Evolutionary conservation across 768 basidiomycete genomes (phyloP).

Genomic region (Phaffia tasmanica): DNA sequence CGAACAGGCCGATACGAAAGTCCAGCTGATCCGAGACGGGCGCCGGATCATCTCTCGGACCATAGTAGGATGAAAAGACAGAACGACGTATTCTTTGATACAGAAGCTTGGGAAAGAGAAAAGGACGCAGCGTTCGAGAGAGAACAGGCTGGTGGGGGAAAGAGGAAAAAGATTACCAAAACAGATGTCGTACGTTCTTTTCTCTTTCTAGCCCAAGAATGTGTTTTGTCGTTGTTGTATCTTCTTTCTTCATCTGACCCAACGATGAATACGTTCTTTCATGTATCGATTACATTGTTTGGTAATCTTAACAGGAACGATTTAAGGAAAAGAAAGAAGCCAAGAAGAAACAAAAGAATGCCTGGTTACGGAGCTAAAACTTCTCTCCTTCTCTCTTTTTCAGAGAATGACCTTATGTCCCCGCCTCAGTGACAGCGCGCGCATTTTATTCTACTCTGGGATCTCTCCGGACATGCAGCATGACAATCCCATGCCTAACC

Average conservation of each 20-base stretch:
- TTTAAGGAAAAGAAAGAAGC: slow-evolving; percentile 20
- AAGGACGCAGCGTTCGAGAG: slow-evolving; percentile 16
- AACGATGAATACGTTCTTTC: no score
- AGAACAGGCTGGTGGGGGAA: slow-evolving; percentile 9
- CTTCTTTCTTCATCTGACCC: no score
- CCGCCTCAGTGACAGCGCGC: no score
- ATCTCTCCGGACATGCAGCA: no score
- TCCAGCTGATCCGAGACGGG: not conserved
- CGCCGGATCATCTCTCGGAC: slow-evolving; percentile 23
- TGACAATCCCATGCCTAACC: no score
- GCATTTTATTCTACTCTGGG: no score
- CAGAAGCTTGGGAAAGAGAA: slow-evolving; percentile 20
- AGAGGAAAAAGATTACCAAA: slow-evolving; percentile 13
- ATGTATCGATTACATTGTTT: not conserved
- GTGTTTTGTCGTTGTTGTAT: no score
- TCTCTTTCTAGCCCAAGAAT: no score
- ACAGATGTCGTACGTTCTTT: slow-evolving; percentile 15
- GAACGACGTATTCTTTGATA: slow-evolving; percentile 18
- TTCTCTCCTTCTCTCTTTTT: no score
- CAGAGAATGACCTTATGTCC: no score
- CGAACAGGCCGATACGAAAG: slow-evolving; percentile 18
- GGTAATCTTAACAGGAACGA: not conserved
- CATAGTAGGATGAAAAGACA: slow-evolving; percentile 8
- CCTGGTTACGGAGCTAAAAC: slow-evolving; percentile 4
- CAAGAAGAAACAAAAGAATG: slow-evolving; percentile 4